Base-by-base conservation (phyloP, 768 basidiomycete genomes). In the Tulasnella sp. region DNA sequence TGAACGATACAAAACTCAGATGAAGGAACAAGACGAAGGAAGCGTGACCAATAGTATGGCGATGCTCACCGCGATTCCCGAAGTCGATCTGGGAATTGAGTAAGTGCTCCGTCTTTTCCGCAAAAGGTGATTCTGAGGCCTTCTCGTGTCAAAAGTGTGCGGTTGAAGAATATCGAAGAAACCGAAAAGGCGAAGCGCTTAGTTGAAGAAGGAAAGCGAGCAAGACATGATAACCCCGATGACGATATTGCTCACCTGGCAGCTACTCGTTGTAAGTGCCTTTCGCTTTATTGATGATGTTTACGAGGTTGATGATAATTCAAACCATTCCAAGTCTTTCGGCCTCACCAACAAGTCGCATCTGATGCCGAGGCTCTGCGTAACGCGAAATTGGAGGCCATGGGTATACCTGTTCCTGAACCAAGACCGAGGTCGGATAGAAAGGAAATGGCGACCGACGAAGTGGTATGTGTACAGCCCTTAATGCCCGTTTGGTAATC, bases 71-170 rank as follows among this genome's bases (percentile, higher is more conserved):
- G 95, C 94, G 42, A 99, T 99, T 80, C 97, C 97, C 0, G 97
- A 99, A 81, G 95, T 99, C 11, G 97, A 99, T 83, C 87, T 99
- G 4, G 97, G 97, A 75, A 97, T 99, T 92, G 96, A 99, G 96
- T 98, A 80, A 80, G 94, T 90, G 19, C 7, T 58, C 38, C 29
- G 17, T 31, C 1, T 3, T 75, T 64, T 34, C 52, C 9, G 64
- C 34, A 4, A n/a, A 17, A 6, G 25, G 4, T 8, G 15, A 4
- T 31, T 12, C 31, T 52, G 22, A 54, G 69, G 29, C 14, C 31
- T 29, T 29, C 25, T 17, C 11, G 19, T 25, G 2, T 25, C 54
- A 17, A 22, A 71, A 99, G 96, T 79, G 86, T 91, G 22, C 91
- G 96, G 22, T 85, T 99, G 75, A 91, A 92, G 84, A 99, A 98